Percentiles rank a stretch among this genome's conserved stretches.
Evolutionary conservation across 345 rosid species (phyloP).

Genomic region (Eucalyptus dawsonii): DNA sequence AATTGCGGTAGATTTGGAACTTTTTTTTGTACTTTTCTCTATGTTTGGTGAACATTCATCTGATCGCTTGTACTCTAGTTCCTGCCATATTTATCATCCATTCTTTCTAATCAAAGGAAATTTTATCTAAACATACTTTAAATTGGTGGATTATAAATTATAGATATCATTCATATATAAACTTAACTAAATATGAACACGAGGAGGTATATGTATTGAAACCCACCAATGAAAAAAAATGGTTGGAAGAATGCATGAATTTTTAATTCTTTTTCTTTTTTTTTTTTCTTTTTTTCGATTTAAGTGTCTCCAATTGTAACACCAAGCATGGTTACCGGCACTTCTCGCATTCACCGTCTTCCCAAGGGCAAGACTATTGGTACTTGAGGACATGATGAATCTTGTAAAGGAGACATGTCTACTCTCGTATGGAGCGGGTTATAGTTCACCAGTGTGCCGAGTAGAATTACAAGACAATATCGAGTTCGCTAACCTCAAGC

Average conservation of each 20-base stretch:
- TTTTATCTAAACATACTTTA: background rate
- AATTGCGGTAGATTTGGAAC: too few relatives aligned
- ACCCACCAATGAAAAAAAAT: background rate
- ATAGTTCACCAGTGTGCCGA: background rate
- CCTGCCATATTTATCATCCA: background rate
- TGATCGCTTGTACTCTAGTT: background rate
- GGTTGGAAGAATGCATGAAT: background rate
- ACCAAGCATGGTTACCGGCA: background rate
- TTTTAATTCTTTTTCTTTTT: background rate
- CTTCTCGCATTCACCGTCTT: background rate
- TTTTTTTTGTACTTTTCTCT: background rate
- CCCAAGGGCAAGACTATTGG: background rate
- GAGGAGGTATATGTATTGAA: background rate
- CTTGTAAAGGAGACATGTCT: background rate
- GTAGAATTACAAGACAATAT: background rate
- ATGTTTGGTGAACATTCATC: background rate
- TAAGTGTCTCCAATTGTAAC: background rate
- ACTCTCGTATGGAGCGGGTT: background rate
- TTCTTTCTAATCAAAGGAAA: background rate
- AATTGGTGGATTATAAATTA: background rate
- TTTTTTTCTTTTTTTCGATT: background rate
- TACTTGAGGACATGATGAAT: background rate
- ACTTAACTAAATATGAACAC: background rate
- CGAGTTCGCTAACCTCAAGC: background rate
- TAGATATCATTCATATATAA: background rate